Evolutionary conservation across 1,284 basidiomycete genomes (phyloP).

Genomic region (Cutaneotrichosporon daszewskae): DNA sequence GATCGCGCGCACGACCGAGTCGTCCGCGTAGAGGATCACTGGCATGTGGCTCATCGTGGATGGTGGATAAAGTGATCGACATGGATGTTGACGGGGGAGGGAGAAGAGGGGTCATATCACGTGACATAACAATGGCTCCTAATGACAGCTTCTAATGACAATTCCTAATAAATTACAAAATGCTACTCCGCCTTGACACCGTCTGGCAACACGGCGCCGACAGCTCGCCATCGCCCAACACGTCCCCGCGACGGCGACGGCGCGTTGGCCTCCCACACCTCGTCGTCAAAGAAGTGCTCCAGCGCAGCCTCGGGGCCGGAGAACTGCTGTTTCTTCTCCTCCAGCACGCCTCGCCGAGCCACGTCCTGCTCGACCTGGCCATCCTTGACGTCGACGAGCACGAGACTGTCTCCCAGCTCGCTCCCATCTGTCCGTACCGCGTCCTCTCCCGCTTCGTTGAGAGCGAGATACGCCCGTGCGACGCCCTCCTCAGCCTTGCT

Average conservation of each 20-base stretch:
- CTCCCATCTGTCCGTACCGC: slow-evolving; percentile 6
- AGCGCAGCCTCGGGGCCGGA: slow-evolving; percentile 7
- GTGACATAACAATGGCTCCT: too few relatives aligned
- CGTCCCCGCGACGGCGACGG: slow-evolving; percentile 9
- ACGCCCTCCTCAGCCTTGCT: slow-evolving; percentile 36
- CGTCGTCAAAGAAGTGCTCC: slow-evolving; percentile 31
- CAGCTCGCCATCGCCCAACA: slow-evolving; percentile 25
- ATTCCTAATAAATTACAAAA: too few relatives aligned
- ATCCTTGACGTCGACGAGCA: too few relatives aligned
- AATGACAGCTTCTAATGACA: too few relatives aligned
- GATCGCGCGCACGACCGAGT: slow-evolving; percentile 29
- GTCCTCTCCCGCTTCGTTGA: too few relatives aligned
- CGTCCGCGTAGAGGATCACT: slow-evolving; percentile 37
- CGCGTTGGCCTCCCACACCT: slow-evolving; percentile 29
- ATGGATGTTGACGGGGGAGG: background rate
- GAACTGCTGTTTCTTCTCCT: slow-evolving; percentile 19
- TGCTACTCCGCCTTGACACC: slow-evolving; percentile 1
- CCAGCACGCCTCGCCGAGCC: too few relatives aligned
- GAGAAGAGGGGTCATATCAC: background rate
- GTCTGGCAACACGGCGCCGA: slow-evolving; percentile 7
- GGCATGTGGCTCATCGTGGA: slow-evolving; percentile 15
- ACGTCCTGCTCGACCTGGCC: slow-evolving; percentile 4
- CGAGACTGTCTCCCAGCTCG: slow-evolving; percentile 20
- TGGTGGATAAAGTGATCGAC: too few relatives aligned
- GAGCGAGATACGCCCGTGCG: slow-evolving; percentile 25